Conservation (phyloP, 2,329 filamentous ascomycete species). For the Hymenoscyphus albidus region DNA sequence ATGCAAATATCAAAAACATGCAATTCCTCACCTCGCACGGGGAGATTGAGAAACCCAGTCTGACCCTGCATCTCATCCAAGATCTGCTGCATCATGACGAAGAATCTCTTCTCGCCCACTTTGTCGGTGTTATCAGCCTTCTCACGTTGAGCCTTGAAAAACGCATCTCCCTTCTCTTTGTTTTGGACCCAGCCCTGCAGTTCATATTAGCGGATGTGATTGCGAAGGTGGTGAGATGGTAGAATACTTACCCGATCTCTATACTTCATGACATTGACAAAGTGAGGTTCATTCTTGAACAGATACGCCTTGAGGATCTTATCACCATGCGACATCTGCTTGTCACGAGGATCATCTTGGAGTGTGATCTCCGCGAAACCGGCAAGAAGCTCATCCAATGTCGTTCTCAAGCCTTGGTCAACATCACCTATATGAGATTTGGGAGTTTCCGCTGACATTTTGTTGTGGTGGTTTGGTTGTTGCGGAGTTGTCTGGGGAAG, state of each 20-base stretch:
- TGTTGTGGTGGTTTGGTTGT: neutral
- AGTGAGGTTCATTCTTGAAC: slow-evolving; percentile 19
- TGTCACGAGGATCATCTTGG: slow-evolving; percentile 8
- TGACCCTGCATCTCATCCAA: slow-evolving; percentile 40
- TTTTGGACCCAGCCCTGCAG: slow-evolving; percentile 42
- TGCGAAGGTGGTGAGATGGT: neutral
- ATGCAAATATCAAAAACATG: slow-evolving; percentile 31
- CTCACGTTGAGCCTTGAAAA: slow-evolving; percentile 41
- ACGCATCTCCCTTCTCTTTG: slow-evolving; percentile 40
- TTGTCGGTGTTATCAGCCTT: slow-evolving; percentile 36
- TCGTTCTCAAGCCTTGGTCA: neutral
- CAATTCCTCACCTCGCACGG: slow-evolving; percentile 1
- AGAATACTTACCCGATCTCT: slow-evolving; percentile 19
- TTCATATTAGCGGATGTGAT: neutral
- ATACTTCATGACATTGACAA: slow-evolving; percentile 19
- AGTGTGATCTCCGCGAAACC: slow-evolving; percentile 9
- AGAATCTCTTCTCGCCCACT: slow-evolving; percentile 35
- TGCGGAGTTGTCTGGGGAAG: neutral
- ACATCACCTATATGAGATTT: neutral
- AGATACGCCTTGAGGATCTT: slow-evolving; percentile 22
- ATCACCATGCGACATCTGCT: slow-evolving; percentile 6
- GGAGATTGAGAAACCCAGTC: slow-evolving; percentile 14
- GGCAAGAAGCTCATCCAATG: slow-evolving; percentile 10
- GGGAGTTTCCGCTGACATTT: neutral
- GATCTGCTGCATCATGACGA: slow-evolving; percentile 42